Evolutionary conservation across 768 basidiomycete genomes (phyloP).

Genomic region (Sporobolomyces pararoseus): DNA sequence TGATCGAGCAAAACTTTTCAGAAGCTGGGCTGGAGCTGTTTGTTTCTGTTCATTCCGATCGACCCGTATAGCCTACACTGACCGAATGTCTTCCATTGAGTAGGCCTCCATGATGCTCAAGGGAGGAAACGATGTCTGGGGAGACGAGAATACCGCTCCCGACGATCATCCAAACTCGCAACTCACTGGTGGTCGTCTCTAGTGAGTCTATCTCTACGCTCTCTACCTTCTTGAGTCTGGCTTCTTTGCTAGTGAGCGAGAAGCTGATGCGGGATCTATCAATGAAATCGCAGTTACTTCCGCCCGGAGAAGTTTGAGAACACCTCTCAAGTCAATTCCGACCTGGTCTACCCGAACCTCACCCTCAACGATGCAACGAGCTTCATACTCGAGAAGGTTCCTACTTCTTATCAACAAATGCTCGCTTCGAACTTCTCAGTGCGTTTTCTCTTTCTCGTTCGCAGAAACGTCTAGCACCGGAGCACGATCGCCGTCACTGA

Average conservation of each 20-base stretch:
- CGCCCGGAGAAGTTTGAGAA: slow-evolving; percentile 27
- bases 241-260: too few species aligned
- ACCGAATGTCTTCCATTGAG: not conserved
- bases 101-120: slow-evolving; percentile 44
- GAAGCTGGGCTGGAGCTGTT: slow-evolving; percentile 90
- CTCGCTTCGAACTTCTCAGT: slow-evolving; percentile 51
- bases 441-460: not conserved
- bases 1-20: slow-evolving; percentile 83
- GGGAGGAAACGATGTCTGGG: slow-evolving; percentile 70
- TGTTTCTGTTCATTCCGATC: slow-evolving; percentile 58
- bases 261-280: too few species aligned
- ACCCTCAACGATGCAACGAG: slow-evolving; percentile 67
- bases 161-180: slow-evolving; percentile 63
- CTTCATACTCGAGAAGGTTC: slow-evolving; percentile 81
- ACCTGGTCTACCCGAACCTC: slow-evolving; percentile 58
- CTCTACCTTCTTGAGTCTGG: not conserved
- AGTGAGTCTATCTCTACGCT: slow-evolving; percentile 8
- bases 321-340: slow-evolving; percentile 31
- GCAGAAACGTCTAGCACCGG: not conserved
- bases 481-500: too few species aligned
- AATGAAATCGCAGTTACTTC: slow-evolving; percentile 41
- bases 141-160: slow-evolving; percentile 67
- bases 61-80: not conserved
- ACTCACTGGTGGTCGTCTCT: slow-evolving; percentile 30
- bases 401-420: slow-evolving; percentile 65